A percentile compares a stretch with the other conserved stretches of the same genome.
phyloP scores from a whole-genome alignment of 202 grass and related monocot genomes.

The Carex sylvatica region DNA sequence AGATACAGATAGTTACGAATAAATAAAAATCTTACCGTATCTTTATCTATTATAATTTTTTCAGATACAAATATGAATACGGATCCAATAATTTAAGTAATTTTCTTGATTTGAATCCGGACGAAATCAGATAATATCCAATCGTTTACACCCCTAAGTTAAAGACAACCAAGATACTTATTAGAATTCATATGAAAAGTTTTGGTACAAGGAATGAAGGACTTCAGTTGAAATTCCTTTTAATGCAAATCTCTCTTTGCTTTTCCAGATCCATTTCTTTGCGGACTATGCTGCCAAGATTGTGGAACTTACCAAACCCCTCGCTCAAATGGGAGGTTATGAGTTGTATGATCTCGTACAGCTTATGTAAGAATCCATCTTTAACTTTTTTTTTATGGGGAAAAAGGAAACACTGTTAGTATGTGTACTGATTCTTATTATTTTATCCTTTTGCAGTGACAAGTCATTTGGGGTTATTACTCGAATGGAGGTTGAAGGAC shows the following conservation, averaged over 20 bases:
- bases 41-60: too few relatives aligned
- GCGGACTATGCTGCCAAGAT: constrained; percentile 35
- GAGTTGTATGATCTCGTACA: constrained; percentile 44
- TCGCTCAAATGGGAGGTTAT: constrained; percentile 32
- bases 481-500: constrained; percentile 37
- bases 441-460: constrained; percentile 28
- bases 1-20: too few relatives aligned
- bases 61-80: too few relatives aligned
- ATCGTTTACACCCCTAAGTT: too few relatives aligned
- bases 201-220: too few relatives aligned
- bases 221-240: too few relatives aligned
- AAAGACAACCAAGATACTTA: too few relatives aligned
- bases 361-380: constrained; percentile 29
- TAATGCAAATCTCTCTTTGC: background rate
- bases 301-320: constrained; percentile 27
- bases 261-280: constrained; percentile 31
- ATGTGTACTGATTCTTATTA: background rate
- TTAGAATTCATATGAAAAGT: too few relatives aligned
- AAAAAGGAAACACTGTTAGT: background rate
- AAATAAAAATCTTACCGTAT: too few relatives aligned
- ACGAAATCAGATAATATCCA: too few relatives aligned
- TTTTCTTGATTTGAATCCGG: too few relatives aligned
- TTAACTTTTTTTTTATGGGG: background rate
- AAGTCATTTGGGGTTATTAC: constrained; percentile 42
- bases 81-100: too few relatives aligned